Base-by-base conservation (phyloP, 1,284 basidiomycete species). In the Fomitopsis pinicola region DNA sequence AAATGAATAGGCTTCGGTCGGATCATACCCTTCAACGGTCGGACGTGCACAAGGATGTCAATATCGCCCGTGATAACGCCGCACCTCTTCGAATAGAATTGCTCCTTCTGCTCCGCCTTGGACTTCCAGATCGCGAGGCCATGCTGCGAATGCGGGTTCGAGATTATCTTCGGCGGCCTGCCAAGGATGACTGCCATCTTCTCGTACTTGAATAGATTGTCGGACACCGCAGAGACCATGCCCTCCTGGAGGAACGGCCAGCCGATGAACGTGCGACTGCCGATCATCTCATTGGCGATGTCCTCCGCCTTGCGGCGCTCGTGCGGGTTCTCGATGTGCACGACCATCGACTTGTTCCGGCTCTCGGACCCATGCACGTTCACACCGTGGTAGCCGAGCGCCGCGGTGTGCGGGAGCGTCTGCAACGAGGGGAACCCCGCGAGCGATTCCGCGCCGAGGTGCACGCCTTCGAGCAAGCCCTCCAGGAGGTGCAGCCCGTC, bases 201-300 rank as follows among this genome's bases (percentile, higher is more conserved):
- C 76, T 95, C 92, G 72, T 96, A 97, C 72, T 86, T 91, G 85
- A 95, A 95, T 66, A 92, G 74, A 55, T 88, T 84, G 73, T 99
- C 95, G 5, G 94, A 96, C 14, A 99, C 82, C 22, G 87, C 92
- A 1, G 89, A 86, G 1, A 98, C 94, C 67, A 89, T 79, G 2
- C 93, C 97, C 75, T 99, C 97, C 68, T 91, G 89, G 54, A 99
- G 78, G 81, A 96, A 99, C 0, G 97, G 97, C 95, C 97, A 99
- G 38, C 88, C 87, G 63, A 91, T 80, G 73, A 91, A 98, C 0
- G 86, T 88, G 50, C 91, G 84, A 69, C 89, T 80, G 22, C 91
- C 93, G 56, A 97, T 78, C 79, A 94, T 82, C 68, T 83, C 81
- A 55, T 80, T 76, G 6, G 95, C 96, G 33, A 98, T 77, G 9